Evolutionary conservation across 177 flowering plant species (phyloP), one percentile per base, ranked within the genome.

Genomic region (Vitis hybrid): DNA sequence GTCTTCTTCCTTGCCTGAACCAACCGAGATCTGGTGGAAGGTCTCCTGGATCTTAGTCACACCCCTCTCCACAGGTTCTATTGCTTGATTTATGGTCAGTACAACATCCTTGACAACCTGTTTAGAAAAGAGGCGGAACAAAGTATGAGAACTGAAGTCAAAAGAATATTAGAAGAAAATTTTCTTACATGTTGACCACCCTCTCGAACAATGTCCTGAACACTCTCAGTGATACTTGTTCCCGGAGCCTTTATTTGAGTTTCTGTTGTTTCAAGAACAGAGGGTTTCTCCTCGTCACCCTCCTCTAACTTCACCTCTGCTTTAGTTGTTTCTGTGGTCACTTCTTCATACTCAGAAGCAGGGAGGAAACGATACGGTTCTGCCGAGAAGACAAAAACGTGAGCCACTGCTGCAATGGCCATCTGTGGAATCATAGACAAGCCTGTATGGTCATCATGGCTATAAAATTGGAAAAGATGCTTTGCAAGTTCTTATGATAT

Each of bases 21-120:
- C 67, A 2, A 64, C 70, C 2, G 81, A 65, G 58, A 61, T 71
- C 2, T 71, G 85, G 52, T 87, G 94, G 54, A 91, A 75, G 6
- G 74, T 87, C 71, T 90, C 91, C 59, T 91, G 97, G 73, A 91
- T 91, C 77, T 89, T 93, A 3, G 87, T 84, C 79, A 88, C 83
- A 3, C 94, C 97, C 75, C 90, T 90, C 66, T 82, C 97, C 63
- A 95, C 91, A 5, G 95, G 98, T 67, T 89, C 91, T 17, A 92
- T 92, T 47, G 98, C 97, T 75, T 95, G 95, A 71, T 84, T 91
- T 72, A 95, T 87, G 5, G 95, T 92, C 85, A 95, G 70, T 33
- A 84, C 91, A 3, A 95, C 98, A 76, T 92, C 98, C 83, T 90
- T 85, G 28, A 88, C 89, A 19, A 95, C 95, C 98, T 95, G 87